Evolutionary conservation across 768 basidiomycete genomes (phyloP).

Genomic region (Asterophora lycoperdoides): DNA sequence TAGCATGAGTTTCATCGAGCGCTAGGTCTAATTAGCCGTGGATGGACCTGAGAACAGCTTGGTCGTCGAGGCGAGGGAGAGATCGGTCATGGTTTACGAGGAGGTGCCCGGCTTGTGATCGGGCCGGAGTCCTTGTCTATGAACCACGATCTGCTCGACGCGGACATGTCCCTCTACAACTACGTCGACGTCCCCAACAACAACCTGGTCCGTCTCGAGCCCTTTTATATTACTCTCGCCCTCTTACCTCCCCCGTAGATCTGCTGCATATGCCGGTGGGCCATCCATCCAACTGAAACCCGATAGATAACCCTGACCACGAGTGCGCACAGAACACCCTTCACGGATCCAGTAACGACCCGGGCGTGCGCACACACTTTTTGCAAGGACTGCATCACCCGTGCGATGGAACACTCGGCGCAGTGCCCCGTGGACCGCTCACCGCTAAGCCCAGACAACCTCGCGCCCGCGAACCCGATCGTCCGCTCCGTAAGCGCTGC

Average conservation of each 20-base stretch:
- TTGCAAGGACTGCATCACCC: slow-evolving; percentile 75
- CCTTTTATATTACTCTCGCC: neutral
- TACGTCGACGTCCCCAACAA: slow-evolving; percentile 61
- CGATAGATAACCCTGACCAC: slow-evolving; percentile 1
- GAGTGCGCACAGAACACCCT: slow-evolving; percentile 49
- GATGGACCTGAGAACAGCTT: slow-evolving; percentile 18
- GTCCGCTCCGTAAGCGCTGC: slow-evolving; percentile 59
- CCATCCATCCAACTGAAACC: neutral
- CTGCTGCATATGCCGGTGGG: slow-evolving; percentile 75
- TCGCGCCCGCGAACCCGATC: slow-evolving; percentile 67
- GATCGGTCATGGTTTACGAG: slow-evolving; percentile 14
- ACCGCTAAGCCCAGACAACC: slow-evolving; percentile 51
- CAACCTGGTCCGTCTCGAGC: slow-evolving; percentile 51
- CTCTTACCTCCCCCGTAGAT: slow-evolving; percentile 35
- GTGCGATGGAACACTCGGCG: slow-evolving; percentile 59
- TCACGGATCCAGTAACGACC: slow-evolving; percentile 72
- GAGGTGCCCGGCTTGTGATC: neutral
- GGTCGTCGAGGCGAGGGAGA: slow-evolving; percentile 22
- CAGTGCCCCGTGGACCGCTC: slow-evolving; percentile 87
- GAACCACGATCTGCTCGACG: slow-evolving; percentile 1
- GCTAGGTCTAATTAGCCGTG: neutral
- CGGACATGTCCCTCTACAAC: slow-evolving; percentile 40
- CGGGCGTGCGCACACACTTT: slow-evolving; percentile 81
- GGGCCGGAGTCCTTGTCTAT: neutral
- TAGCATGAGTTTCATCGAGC: slow-evolving; percentile 1